Evolutionary conservation across 164 flowering plant genomes (phyloP).

Genomic region (Houttuynia cordata): DNA sequence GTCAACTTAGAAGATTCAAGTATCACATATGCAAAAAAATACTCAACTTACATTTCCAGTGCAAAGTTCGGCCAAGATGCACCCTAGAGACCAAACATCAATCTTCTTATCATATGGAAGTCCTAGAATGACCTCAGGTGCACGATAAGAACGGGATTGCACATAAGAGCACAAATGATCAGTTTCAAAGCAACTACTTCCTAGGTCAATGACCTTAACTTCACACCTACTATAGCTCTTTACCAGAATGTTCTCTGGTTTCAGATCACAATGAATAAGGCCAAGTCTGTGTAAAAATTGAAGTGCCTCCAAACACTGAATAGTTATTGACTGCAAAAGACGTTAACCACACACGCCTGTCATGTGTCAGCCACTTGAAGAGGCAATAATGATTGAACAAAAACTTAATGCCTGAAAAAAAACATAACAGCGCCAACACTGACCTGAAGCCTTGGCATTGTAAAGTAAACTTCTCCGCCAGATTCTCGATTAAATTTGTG

Average conservation of each 20-base stretch:
- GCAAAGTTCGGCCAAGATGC: conserved; percentile 97
- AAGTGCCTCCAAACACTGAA: conserved; percentile 96
- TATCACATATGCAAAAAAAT: not conserved
- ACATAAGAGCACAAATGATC: conserved; percentile 98
- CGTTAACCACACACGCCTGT: conserved; percentile 1
- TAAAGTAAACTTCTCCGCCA: conserved; percentile 98
- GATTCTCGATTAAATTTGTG: conserved; percentile 98
- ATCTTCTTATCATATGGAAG: conserved; percentile 95
- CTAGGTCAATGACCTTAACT: conserved; percentile 97
- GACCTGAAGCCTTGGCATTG: conserved; percentile 99
- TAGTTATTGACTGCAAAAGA: conserved; percentile 80
- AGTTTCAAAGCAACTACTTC: conserved; percentile 98
- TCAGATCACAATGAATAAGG: conserved; percentile 95
- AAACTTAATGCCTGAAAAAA: not conserved
- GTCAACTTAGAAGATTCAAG: not conserved
- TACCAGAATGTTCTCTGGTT: conserved; percentile 97
- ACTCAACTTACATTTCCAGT: conserved; percentile 86
- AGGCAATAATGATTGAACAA: too few relatives aligned
- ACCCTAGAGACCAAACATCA: conserved; percentile 98
- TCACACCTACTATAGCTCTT: conserved; percentile 99
- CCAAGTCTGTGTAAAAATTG: conserved; percentile 93
- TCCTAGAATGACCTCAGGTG: conserved; percentile 95
- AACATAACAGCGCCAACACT: conserved; percentile 7
- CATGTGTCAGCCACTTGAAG: too few relatives aligned
- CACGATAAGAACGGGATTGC: conserved; percentile 96